phyloP scores from a whole-genome alignment of 257 asterid genomes.

The Solanum corneliomulleri region DNA sequence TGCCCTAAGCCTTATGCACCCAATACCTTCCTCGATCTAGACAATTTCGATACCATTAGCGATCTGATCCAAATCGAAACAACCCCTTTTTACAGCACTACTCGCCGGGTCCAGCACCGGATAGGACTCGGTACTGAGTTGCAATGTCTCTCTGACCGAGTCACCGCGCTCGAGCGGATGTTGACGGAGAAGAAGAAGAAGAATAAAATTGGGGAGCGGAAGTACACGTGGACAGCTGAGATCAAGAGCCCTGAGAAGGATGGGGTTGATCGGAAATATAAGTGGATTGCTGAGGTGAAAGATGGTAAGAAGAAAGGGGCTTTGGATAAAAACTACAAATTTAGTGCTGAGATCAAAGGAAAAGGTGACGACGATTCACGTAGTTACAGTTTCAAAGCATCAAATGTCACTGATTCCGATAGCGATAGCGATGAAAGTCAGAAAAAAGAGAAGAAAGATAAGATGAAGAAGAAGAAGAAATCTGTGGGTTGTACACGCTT shows the following conservation, averaged over 20 bases:
- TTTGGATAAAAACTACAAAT: slow-evolving; percentile 33
- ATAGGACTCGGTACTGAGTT: slow-evolving; percentile 20
- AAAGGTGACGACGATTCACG: slow-evolving; percentile 35
- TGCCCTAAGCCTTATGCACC: background rate
- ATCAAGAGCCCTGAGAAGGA: slow-evolving; percentile 46
- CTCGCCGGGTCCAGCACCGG: slow-evolving; percentile 45
- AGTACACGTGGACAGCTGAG: slow-evolving; percentile 88
- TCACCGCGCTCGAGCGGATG: slow-evolving; percentile 50
- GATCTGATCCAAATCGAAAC: slow-evolving; percentile 76
- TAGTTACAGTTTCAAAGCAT: slow-evolving; percentile 48
- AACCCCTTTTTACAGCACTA: slow-evolving; percentile 29
- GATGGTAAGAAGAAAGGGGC: slow-evolving; percentile 44
- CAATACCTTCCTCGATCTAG: slow-evolving; percentile 6
- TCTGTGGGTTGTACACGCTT: slow-evolving; percentile 17
- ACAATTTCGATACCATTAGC: slow-evolving; percentile 39
- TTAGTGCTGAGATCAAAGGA: slow-evolving; percentile 72
- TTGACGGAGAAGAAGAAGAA: slow-evolving; percentile 1
- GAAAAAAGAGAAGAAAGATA: slow-evolving; percentile 31
- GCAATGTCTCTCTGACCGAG: slow-evolving; percentile 52
- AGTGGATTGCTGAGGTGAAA: slow-evolving; percentile 64
- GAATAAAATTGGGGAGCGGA: slow-evolving; percentile 43
- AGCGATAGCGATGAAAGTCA: slow-evolving; percentile 21
- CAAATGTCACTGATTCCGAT: slow-evolving; percentile 3
- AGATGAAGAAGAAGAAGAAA: slow-evolving; percentile 21
- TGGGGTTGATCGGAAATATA: slow-evolving; percentile 50